Percentiles rank a stretch among this genome's conserved stretches.
These are phyloP conservation scores for Penicillium sp. DNA, from an alignment of 2,329 filamentous ascomycete genomes.

Conservation along the genomic window DNA sequence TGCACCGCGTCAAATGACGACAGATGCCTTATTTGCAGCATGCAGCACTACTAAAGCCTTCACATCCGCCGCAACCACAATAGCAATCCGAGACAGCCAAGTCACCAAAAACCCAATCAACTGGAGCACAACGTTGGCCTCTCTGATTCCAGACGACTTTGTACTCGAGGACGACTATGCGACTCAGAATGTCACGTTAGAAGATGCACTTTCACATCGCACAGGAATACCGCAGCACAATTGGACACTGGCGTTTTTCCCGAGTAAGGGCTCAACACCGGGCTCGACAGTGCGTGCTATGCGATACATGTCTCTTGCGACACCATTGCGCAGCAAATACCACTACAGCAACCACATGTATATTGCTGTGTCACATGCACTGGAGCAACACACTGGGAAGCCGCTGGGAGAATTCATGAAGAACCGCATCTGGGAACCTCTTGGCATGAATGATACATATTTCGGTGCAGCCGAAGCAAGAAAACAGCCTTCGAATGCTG, in stretches of 20 bases:
- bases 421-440: conserved; percentile 24
- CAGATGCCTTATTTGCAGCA: conserved; percentile 24
- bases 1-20: conserved; percentile 16
- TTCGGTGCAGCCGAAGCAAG: conserved; percentile 19
- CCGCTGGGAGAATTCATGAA: conserved; percentile 15
- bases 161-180: conserved; percentile 29
- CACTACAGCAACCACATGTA: conserved; percentile 29
- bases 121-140: conserved; percentile 40
- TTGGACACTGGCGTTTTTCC: neutral
- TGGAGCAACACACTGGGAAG: conserved; percentile 14
- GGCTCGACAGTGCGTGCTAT: conserved; percentile 21
- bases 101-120: conserved; percentile 18
- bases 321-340: conserved; percentile 19
- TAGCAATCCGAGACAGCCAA: conserved; percentile 22
- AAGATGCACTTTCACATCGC: conserved; percentile 38
- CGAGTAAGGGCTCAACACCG: neutral
- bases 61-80: conserved; percentile 23
- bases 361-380: conserved; percentile 20
- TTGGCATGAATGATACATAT: conserved; percentile 26
- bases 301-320: conserved; percentile 20
- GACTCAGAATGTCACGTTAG: conserved; percentile 31
- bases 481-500: neutral
- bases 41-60: conserved; percentile 33
- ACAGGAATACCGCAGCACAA: conserved; percentile 29
- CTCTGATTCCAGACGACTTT: conserved; percentile 39